Evolutionary conservation across 2,329 filamentous ascomycete genomes (phyloP), one percentile per base, ranked within the genome.

Genomic region (Fusarium metavorans): DNA sequence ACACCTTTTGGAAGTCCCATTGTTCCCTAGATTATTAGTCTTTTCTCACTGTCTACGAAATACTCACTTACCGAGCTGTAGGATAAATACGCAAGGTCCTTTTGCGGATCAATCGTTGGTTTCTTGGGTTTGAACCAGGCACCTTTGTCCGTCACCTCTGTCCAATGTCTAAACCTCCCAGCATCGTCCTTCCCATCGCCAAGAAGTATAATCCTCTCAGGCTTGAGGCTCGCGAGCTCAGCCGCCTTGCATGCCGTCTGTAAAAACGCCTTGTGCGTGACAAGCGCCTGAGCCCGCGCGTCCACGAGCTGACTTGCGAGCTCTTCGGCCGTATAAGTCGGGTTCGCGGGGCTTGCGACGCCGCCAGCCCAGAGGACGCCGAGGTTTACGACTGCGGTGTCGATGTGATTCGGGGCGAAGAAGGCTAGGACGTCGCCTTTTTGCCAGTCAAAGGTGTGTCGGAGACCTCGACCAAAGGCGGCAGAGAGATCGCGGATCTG

Each of bases 1-100:
- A 98, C 96, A 18, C 95, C 96, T 83, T 98, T 98, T 0, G 96
- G 95, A 60, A 95, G 85, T 2, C 96, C 96, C 0, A 96, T 98
- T 0, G 96, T 98, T 9, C 96, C 96, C 81, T 84, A 25, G 9
- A n/a, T 34, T 20, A 23, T 68, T 16, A 65, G 60, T 52, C 3
- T 20, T 16, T 13, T 39, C 18, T 39, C 37, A 5, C 18, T n/a
- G 18, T 39, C 4, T 39, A 39, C 37, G 18, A 5, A 39, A 9
- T 39, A n/a, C 4, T n/a, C 37, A 39, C 82, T 64, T 69, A 83
- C 82, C 9, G 93, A 95, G 59, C 92, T 95, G 82, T 97, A 98
- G 1, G 97, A 94, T 67, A 98, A 83, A 79, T 97, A 97, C 0
- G 94, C 93, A 30, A 97, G 82, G 80, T 98, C 95, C 67, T 91